These are phyloP conservation scores for Begonia loranthoides DNA, from an alignment of 306 rosid genomes.

Conservation along the genomic window DNA sequence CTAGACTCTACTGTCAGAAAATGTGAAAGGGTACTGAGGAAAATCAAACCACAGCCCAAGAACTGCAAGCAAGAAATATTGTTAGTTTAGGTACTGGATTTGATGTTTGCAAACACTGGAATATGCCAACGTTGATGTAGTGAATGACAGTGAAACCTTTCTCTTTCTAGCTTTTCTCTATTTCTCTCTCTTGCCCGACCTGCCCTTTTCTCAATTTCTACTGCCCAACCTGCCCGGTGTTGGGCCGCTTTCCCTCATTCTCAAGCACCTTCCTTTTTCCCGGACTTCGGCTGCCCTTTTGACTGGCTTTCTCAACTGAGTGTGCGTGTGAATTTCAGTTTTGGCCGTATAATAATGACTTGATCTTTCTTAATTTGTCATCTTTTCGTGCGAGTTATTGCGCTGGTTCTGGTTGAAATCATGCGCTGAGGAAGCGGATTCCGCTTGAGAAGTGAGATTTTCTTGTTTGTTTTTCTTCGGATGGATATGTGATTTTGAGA, in stretches of 20 bases:
- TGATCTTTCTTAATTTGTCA: neutral
- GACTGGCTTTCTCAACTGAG: slow-evolving; percentile 22
- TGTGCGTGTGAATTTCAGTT: slow-evolving; percentile 9
- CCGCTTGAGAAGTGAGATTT: slow-evolving; percentile 9
- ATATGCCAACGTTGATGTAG: slow-evolving; percentile 10
- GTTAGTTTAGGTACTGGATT: slow-evolving; percentile 1
- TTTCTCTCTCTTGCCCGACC: slow-evolving; percentile 39
- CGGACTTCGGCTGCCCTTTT: slow-evolving; percentile 10
- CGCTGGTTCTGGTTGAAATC: slow-evolving; percentile 2
- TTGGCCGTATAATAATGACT: neutral
- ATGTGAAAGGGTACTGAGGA: neutral
- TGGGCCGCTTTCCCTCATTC: slow-evolving; percentile 28
- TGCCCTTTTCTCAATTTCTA: slow-evolving; percentile 23
- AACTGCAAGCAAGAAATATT: neutral
- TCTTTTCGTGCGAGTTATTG: neutral
- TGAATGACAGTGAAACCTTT: slow-evolving; percentile 3
- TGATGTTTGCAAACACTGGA: slow-evolving; percentile 1
- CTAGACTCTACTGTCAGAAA: neutral
- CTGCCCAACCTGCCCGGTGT: slow-evolving; percentile 33
- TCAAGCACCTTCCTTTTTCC: slow-evolving; percentile 21
- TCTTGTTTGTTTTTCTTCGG: slow-evolving; percentile 6
- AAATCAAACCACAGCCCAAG: neutral
- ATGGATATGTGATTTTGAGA: slow-evolving; percentile 14
- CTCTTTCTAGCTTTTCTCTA: slow-evolving; percentile 17
- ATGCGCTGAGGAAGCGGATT: slow-evolving; percentile 5